These are phyloP conservation scores for Starmerella potacharoeniae DNA, from an alignment of 805 yeast genomes.

Conservation along the genomic window DNA sequence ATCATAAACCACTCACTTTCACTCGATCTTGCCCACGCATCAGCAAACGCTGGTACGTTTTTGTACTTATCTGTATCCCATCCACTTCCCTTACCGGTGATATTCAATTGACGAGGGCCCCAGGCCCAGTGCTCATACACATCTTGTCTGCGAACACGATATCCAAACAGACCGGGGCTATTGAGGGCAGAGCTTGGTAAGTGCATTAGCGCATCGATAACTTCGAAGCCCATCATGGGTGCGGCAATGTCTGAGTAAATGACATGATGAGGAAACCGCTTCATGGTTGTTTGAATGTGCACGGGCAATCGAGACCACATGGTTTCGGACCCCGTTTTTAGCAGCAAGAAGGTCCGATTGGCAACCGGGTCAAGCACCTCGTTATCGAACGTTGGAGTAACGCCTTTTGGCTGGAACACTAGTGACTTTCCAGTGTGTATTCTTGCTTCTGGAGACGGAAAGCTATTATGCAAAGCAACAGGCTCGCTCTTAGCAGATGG, in stretches of 20 bases:
- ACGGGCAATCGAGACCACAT: conserved; percentile 30
- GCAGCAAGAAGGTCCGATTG: conserved; percentile 26
- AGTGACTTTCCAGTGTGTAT: neutral
- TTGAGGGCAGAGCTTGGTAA: conserved; percentile 20
- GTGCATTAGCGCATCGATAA: conserved; percentile 27
- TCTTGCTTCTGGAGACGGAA: neutral
- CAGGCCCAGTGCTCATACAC: conserved; percentile 22
- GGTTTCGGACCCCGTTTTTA: conserved; percentile 30
- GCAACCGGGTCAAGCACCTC: conserved; percentile 3
- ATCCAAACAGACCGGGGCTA: conserved; percentile 20
- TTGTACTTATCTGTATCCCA: conserved; percentile 32
- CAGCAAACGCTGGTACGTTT: conserved; percentile 31
- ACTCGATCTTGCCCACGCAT: conserved; percentile 26
- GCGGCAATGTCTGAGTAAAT: conserved; percentile 30
- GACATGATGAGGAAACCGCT: conserved; percentile 27
- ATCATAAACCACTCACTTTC: conserved; percentile 29
- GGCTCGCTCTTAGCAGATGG: neutral
- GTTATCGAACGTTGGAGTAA: neutral
- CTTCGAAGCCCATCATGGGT: conserved; percentile 27
- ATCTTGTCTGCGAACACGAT: conserved; percentile 23
- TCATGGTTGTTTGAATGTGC: conserved; percentile 29
- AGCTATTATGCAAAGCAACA: neutral
- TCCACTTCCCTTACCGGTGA: conserved; percentile 10
- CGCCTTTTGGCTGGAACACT: neutral
- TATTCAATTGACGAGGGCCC: conserved; percentile 11